Percentiles rank a stretch among this genome's conserved stretches.
Evolutionary conservation across 176 grass and related monocot genomes (phyloP).

Genomic region (Oropetium thomaeum): DNA sequence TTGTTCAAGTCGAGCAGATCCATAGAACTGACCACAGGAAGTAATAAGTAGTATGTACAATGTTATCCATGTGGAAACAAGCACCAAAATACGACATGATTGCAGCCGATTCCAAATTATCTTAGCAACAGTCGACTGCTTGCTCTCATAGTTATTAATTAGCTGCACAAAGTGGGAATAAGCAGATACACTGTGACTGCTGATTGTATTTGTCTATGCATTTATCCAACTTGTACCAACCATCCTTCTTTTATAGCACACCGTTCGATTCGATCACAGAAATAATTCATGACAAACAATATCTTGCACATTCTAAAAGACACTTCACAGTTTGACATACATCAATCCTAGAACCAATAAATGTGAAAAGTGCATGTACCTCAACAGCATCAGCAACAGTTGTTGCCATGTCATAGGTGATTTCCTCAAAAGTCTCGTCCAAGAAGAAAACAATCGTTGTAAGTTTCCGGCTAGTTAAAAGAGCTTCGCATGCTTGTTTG

Average conservation of each 20-base stretch:
- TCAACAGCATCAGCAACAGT: constrained; percentile 98
- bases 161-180: constrained; percentile 6
- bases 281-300: constrained; percentile 1
- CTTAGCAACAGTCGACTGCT: not conserved
- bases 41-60: not conserved
- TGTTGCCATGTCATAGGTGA: constrained; percentile 94
- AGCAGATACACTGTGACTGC: not conserved
- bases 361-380: constrained; percentile 43
- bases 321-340: not conserved
- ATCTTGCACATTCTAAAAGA: not conserved
- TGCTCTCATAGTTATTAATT: not conserved
- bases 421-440: constrained; percentile 99
- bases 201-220: not conserved
- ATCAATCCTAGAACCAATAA: constrained; percentile 21
- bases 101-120: constrained; percentile 5
- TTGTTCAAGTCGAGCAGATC: not conserved
- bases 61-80: not conserved
- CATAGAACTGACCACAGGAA: not conserved
- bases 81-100: not conserved
- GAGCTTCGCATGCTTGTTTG: too few relatives aligned
- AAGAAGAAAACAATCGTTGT: constrained; percentile 99
- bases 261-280: not conserved
- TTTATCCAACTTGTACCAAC: not conserved
- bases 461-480: constrained; percentile 83
- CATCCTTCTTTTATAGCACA: constrained; percentile 1